Conservation (phyloP, 108 stramenopile genomes). For the Pelagomonas calceolata region DNA sequence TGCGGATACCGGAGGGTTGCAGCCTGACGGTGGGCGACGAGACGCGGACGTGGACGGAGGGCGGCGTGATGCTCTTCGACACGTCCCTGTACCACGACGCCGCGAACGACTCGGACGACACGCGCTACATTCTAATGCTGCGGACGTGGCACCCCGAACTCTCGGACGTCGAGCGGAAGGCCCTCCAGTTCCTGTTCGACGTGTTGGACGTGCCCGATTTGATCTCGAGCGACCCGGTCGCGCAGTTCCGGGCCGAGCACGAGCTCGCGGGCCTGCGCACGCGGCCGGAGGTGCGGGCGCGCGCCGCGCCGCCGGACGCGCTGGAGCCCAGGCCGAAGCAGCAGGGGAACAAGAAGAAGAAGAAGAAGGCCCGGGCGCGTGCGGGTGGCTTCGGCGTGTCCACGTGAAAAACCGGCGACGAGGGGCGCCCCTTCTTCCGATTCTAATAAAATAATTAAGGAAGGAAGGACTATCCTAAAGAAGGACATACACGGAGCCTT, state of each 20-base stretch:
- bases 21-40: slow-evolving; percentile 64
- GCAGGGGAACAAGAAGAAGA: too few relatives aligned
- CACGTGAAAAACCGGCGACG: too few relatives aligned
- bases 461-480: too few relatives aligned
- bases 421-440: too few relatives aligned
- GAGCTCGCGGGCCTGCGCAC: background rate
- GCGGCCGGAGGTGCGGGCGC: background rate
- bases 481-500: too few relatives aligned
- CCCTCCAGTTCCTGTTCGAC: slow-evolving; percentile 52
- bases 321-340: background rate
- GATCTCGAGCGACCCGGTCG: background rate
- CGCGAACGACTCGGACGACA: slow-evolving; percentile 62
- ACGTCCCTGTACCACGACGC: slow-evolving; percentile 79
- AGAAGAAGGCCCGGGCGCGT: too few relatives aligned
- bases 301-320: background rate
- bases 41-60: slow-evolving; percentile 65
- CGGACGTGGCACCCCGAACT: slow-evolving; percentile 86
- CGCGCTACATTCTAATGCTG: slow-evolving; percentile 74
- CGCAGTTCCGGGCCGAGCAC: background rate
- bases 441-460: too few relatives aligned
- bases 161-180: slow-evolving; percentile 55
- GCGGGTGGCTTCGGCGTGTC: too few relatives aligned
- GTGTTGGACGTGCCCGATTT: background rate
- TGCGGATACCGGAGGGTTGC: slow-evolving; percentile 67
- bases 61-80: slow-evolving; percentile 65